phyloP scores from a whole-genome alignment of 192 early-diverging fungal genomes.

The Nowakowskiella sp. region DNA sequence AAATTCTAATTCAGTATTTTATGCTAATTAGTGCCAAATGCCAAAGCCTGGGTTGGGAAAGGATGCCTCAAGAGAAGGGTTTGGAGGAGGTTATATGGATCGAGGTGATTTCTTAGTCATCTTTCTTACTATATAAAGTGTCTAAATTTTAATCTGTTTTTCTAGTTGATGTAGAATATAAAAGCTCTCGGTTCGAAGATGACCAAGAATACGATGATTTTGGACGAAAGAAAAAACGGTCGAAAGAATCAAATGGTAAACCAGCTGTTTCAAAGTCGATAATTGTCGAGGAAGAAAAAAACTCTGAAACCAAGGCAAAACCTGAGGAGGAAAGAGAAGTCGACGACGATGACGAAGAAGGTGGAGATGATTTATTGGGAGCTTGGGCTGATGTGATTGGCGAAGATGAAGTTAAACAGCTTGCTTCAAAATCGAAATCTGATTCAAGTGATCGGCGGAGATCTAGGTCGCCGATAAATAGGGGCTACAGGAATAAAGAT shows the following conservation, averaged over 20 bases:
- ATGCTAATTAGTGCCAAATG: conserved; percentile 19
- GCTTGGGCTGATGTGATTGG: conserved; percentile 36
- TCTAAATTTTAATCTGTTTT: no score
- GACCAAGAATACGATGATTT: conserved; percentile 41
- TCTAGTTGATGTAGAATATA: conserved; percentile 35
- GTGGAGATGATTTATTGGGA: conserved; percentile 31
- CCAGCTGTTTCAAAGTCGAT: neutral
- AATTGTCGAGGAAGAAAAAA: conserved; percentile 2
- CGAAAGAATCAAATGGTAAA: neutral
- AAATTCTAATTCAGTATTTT: neutral
- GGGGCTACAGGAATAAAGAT: neutral
- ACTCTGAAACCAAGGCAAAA: neutral
- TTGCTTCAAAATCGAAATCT: neutral
- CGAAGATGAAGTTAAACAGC: conserved; percentile 10
- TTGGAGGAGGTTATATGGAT: conserved; percentile 33
- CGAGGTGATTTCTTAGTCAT: conserved; percentile 12
- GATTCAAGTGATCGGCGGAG: no score
- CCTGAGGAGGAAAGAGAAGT: neutral
- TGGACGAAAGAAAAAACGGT: conserved; percentile 34
- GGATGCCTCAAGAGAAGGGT: conserved; percentile 27
- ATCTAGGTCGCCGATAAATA: neutral
- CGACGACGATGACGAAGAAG: conserved; percentile 32
- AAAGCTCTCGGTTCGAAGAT: conserved; percentile 21
- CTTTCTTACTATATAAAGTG: conserved; percentile 10
- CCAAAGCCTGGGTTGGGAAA: conserved; percentile 26